Evolutionary conservation across 2,329 filamentous ascomycete species (phyloP), one percentile per base, ranked within the genome.

Genomic region (Penicillium sp.): DNA sequence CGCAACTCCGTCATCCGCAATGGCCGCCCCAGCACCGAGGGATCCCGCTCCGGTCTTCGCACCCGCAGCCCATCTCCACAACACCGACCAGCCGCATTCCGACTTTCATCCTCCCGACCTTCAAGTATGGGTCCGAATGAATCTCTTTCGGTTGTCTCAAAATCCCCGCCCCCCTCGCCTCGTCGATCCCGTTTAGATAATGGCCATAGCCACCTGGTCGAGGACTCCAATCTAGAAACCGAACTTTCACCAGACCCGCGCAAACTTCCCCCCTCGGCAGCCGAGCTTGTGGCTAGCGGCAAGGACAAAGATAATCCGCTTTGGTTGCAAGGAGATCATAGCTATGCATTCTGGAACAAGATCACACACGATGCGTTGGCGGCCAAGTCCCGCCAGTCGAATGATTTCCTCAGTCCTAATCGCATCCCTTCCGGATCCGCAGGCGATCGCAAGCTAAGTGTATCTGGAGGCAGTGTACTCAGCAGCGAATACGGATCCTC

Each of bases 1-100:
- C 86, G 93, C 3, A 91, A 96, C 63, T 83, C 83, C 13, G 82
- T 90, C 55, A 78, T 79, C 16, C 81, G 81, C 54, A 81, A 80
- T 5, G 81, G 81, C 58, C 81, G 78, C 45, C 66, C 76, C 33
- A 81, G 76, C 58, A 72, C 80, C n/a, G 80, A 83, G 29, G 75
- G 68, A 26, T 68, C 69, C 9, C 72, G 70, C 43, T 60, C 57
- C 33, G 65, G 66, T 3, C 67, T 68, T 46, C 68, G 67, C 52
- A 74, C 71, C 52, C 70, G 82, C 59, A 82, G 78, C 64, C 72
- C 75, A 46, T 82, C 82, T 19, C 79, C 83, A 3, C 74, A 79
- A 65, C 80, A 21, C 19, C 9, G 82, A 29, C 64, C 24, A 24
- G 42, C 62, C 21, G 10, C 45, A 10, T 56, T 61, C 44, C 58